Evolutionary conservation across 2,329 filamentous ascomycete species (phyloP).

Genomic region (Didymella arachidicola): DNA sequence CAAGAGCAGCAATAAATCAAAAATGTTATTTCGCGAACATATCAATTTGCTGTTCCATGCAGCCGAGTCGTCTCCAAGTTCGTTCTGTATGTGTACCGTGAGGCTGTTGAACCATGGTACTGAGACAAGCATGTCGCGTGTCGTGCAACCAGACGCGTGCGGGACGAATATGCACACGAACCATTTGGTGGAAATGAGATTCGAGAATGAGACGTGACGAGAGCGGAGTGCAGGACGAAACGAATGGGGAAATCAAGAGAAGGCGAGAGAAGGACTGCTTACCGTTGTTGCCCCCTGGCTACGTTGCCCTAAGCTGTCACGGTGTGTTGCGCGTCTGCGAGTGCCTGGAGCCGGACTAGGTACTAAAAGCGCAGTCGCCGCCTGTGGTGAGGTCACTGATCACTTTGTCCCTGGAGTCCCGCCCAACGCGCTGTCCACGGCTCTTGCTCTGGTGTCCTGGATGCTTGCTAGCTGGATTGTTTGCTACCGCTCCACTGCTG

Average conservation of each 20-base stretch:
- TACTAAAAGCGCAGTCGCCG: conserved; percentile 27
- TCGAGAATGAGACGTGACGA: background rate
- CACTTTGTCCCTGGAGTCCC: conserved; percentile 13
- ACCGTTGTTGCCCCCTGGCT: conserved; percentile 10
- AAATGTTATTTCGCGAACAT: background rate
- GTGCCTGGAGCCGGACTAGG: conserved; percentile 37
- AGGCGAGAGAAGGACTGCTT: conserved; percentile 7
- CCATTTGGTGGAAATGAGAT: conserved; percentile 14
- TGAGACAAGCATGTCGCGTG: conserved; percentile 34
- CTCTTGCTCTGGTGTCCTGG: background rate
- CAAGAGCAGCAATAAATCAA: background rate
- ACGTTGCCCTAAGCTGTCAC: conserved; percentile 11
- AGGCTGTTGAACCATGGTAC: background rate
- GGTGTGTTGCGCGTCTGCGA: conserved; percentile 42
- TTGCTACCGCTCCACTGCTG: conserved; percentile 1
- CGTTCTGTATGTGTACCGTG: background rate
- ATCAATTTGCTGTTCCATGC: too few species aligned
- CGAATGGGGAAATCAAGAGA: conserved; percentile 11
- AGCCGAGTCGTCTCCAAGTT: too few species aligned
- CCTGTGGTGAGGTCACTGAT: conserved; percentile 19
- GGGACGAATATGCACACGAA: conserved; percentile 29
- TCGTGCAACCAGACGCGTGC: conserved; percentile 30
- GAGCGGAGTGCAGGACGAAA: conserved; percentile 6
- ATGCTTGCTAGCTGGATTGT: background rate
- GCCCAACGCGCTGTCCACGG: conserved; percentile 1